Evolutionary conservation across 202 grass and related monocot genomes (phyloP).

Genomic region (Tripidium arundinaceum): DNA sequence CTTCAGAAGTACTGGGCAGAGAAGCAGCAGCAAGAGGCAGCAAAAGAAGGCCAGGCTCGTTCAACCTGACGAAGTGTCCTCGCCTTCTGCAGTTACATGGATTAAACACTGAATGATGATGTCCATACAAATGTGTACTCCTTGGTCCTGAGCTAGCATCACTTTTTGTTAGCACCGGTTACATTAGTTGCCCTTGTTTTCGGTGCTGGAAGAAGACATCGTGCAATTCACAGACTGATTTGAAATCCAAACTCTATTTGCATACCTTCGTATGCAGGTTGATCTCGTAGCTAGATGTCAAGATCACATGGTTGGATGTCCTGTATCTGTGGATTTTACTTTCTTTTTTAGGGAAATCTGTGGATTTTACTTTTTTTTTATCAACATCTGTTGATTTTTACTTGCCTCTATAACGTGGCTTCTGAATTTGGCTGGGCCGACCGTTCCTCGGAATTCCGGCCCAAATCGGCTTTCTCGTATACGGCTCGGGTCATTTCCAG

Average conservation of each 20-base stretch:
- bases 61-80: slow-evolving; percentile 11
- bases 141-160: not conserved
- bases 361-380: too few relatives aligned
- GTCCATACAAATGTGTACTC: not conserved
- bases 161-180: not conserved
- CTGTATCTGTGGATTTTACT: too few relatives aligned
- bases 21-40: slow-evolving; percentile 60
- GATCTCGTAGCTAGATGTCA: too few relatives aligned
- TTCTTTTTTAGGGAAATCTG: too few relatives aligned
- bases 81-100: not conserved
- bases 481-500: not conserved
- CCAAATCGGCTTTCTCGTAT: not conserved
- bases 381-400: too few relatives aligned
- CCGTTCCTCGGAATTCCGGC: not conserved
- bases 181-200: not conserved
- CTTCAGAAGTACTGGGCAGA: slow-evolving; percentile 88
- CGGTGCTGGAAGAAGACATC: not conserved
- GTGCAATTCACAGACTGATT: not conserved
- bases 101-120: too few relatives aligned
- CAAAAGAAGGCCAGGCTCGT: slow-evolving; percentile 39
- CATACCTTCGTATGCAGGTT: too few relatives aligned
- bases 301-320: too few relatives aligned
- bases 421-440: not conserved
- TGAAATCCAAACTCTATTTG: too few relatives aligned
- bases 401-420: too few relatives aligned